Evolutionary conservation across 1,284 basidiomycete genomes (phyloP).

Genomic region (Mycena citricolor): DNA sequence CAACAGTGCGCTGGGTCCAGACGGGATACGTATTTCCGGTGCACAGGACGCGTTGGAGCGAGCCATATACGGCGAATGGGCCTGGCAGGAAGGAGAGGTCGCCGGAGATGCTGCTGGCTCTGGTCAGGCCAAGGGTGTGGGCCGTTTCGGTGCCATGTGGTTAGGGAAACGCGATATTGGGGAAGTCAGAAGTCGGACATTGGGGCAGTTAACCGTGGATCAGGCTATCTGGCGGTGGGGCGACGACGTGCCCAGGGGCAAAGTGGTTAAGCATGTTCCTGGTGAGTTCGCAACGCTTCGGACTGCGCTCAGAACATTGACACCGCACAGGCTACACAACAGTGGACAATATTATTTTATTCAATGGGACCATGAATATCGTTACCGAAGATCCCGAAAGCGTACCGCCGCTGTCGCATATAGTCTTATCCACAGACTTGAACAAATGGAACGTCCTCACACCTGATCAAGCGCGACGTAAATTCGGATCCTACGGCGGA

Average conservation of each 20-base stretch:
- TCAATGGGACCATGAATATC: slow-evolving; percentile 68
- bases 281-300: slow-evolving; percentile 39
- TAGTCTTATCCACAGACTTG: slow-evolving; percentile 49
- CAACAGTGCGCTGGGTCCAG: slow-evolving; percentile 37
- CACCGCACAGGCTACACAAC: slow-evolving; percentile 69
- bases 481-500: slow-evolving; percentile 57
- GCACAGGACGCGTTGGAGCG: slow-evolving; percentile 57
- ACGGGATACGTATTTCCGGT: slow-evolving; percentile 49
- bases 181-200: slow-evolving; percentile 30
- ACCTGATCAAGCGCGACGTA: slow-evolving; percentile 46
- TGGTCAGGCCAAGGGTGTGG: slow-evolving; percentile 37
- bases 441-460: slow-evolving; percentile 68
- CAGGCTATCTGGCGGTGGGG: slow-evolving; percentile 56
- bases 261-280: slow-evolving; percentile 55
- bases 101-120: slow-evolving; percentile 48
- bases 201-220: slow-evolving; percentile 47
- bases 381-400: slow-evolving; percentile 54
- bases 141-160: slow-evolving; percentile 42
- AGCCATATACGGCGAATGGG: slow-evolving; percentile 65
- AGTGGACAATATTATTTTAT: slow-evolving; percentile 72
- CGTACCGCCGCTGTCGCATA: slow-evolving; percentile 50
- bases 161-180: slow-evolving; percentile 31
- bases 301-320: slow-evolving; percentile 7
- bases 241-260: slow-evolving; percentile 49
- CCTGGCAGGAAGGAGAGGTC: slow-evolving; percentile 58